A percentile compares a stretch with the other conserved stretches of the same genome.
phyloP scores from a whole-genome alignment of 2,329 filamentous ascomycete species.

The Hymenoscyphus albidus region DNA sequence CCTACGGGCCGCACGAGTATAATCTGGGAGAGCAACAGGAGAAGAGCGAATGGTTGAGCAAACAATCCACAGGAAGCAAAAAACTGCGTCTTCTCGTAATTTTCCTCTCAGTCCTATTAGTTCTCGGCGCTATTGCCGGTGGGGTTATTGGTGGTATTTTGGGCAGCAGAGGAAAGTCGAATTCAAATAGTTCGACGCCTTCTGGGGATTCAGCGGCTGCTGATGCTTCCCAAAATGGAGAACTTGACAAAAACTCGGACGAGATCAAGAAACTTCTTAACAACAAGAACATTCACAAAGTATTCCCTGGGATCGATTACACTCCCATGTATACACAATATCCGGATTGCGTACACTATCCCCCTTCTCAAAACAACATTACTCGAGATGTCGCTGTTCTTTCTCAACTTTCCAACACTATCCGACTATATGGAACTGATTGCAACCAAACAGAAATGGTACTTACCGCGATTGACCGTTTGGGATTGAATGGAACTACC shows the following conservation, averaged over 20 bases:
- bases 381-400: constrained; percentile 88
- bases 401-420: constrained; percentile 80
- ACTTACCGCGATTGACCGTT: constrained; percentile 71
- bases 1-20: constrained; percentile 22
- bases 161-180: constrained; percentile 42
- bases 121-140: constrained; percentile 68
- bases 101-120: constrained; percentile 56
- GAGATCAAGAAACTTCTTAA: constrained; percentile 81
- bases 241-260: constrained; percentile 67
- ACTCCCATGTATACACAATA: constrained; percentile 90
- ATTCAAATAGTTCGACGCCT: constrained; percentile 8
- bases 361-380: constrained; percentile 89
- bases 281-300: constrained; percentile 79
- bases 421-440: constrained; percentile 90
- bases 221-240: constrained; percentile 62
- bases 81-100: constrained; percentile 67
- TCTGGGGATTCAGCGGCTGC: constrained; percentile 33
- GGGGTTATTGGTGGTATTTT: constrained; percentile 72
- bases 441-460: constrained; percentile 98
- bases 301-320: constrained; percentile 94
- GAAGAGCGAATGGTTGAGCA: constrained; percentile 62
- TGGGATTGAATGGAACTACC: constrained; percentile 67
- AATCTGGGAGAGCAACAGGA: constrained; percentile 40
- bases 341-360: constrained; percentile 71
- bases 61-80: constrained; percentile 60